phyloP scores from a whole-genome alignment of 140 eudicot species.

The Anethum foeniculum region DNA sequence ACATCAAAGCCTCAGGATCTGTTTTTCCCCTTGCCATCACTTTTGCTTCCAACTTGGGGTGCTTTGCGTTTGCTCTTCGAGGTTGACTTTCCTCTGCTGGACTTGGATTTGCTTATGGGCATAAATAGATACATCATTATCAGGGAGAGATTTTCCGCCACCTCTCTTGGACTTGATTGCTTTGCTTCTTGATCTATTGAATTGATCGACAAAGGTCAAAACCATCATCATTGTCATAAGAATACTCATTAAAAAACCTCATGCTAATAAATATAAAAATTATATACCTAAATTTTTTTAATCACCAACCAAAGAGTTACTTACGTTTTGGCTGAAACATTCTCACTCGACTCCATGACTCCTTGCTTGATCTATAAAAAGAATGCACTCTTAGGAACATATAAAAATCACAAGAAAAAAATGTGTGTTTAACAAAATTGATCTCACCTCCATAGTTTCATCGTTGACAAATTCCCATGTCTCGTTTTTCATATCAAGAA shows the following conservation, averaged over 20 bases:
- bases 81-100: not conserved
- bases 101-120: not conserved
- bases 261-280: not conserved
- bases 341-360: conserved; percentile 31
- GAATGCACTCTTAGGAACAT: conserved; percentile 13
- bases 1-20: not conserved
- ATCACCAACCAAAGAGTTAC: conserved; percentile 16
- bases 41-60: not conserved
- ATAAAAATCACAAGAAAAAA: not conserved
- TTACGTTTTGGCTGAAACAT: conserved; percentile 57
- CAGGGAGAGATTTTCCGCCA: not conserved
- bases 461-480: conserved; percentile 48
- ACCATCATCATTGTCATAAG: not conserved
- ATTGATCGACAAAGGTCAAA: not conserved
- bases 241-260: not conserved
- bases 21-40: not conserved
- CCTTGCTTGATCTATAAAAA: conserved; percentile 39
- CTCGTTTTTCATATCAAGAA: conserved; percentile 43
- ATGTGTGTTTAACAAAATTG: not conserved
- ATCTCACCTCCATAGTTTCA: conserved; percentile 39
- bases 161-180: not conserved
- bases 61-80: not conserved
- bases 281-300: not conserved
- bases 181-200: not conserved
- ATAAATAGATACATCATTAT: not conserved